Conservation (phyloP, 805 yeast genomes). For the Wickerhamiella galacta region DNA sequence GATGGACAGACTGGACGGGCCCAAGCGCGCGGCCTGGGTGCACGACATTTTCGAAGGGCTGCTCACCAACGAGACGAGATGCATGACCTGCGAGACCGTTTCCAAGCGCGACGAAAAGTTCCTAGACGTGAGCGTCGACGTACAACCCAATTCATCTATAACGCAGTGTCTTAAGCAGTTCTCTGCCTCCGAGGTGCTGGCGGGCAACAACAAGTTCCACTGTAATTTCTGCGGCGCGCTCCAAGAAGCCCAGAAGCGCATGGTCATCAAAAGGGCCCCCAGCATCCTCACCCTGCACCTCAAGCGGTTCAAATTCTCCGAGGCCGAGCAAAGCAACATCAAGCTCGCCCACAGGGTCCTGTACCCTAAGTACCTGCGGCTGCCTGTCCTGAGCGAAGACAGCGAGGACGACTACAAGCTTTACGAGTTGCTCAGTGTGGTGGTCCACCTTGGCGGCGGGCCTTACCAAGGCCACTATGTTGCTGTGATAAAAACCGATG, state of each 20-base stretch:
- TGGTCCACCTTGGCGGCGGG: conserved; percentile 93
- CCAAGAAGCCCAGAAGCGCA: conserved; percentile 87
- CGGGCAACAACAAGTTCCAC: conserved; percentile 77
- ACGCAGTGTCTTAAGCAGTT: conserved; percentile 69
- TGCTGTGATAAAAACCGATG: conserved; percentile 58
- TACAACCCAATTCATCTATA: conserved; percentile 57
- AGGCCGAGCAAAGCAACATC: conserved; percentile 59
- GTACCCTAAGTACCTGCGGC: conserved; percentile 57
- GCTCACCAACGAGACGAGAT: conserved; percentile 72
- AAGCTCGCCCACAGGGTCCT: conserved; percentile 74
- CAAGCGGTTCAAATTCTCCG: conserved; percentile 85
- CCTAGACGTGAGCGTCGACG: conserved; percentile 71
- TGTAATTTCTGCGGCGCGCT: conserved; percentile 81
- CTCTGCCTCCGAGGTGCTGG: conserved; percentile 69
- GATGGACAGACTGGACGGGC: conserved; percentile 19
- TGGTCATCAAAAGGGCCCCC: conserved; percentile 64
- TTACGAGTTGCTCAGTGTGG: conserved; percentile 72
- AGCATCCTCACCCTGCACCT: conserved; percentile 66
- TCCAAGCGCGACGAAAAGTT: conserved; percentile 75
- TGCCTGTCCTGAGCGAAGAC: conserved; percentile 47
- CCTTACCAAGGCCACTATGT: conserved; percentile 97
- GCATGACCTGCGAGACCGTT: conserved; percentile 73
- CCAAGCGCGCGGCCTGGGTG: conserved; percentile 27
- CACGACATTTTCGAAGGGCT: conserved; percentile 69
- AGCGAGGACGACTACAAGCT: conserved; percentile 35